Conservation (phyloP, 257 asterid genomes). For the Sherardia arvensis region DNA sequence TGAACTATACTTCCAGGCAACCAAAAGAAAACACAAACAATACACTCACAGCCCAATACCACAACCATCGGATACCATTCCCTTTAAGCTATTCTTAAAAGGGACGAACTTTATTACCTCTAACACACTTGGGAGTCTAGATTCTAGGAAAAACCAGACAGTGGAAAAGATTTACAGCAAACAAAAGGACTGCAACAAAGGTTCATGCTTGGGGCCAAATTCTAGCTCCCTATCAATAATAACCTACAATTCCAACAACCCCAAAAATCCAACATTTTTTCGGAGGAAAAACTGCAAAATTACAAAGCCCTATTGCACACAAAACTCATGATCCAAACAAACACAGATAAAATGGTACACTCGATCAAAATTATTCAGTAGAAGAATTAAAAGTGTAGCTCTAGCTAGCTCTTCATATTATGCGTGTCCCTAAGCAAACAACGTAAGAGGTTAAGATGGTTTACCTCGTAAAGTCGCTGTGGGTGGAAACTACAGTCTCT, state of each 20-base stretch:
- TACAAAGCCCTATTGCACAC: neutral
- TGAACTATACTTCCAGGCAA: neutral
- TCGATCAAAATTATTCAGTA: neutral
- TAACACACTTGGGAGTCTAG: constrained; percentile 47
- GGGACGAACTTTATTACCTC: constrained; percentile 37
- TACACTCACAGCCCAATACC: neutral
- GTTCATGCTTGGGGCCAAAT: constrained; percentile 59
- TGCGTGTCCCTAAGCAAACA: neutral
- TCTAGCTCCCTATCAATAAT: constrained; percentile 73
- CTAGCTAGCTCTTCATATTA: neutral
- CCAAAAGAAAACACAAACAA: neutral
- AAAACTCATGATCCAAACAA: neutral
- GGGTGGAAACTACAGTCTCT: neutral
- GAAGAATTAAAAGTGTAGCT: neutral
- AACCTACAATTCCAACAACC: neutral
- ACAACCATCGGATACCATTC: neutral
- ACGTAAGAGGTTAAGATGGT: neutral
- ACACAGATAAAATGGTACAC: neutral
- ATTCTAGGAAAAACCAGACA: constrained; percentile 64
- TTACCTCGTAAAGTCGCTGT: neutral
- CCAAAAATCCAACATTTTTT: no score
- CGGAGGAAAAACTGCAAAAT: no score
- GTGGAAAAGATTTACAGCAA: constrained; percentile 69
- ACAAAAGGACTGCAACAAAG: constrained; percentile 56
- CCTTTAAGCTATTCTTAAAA: constrained; percentile 1